phyloP scores from a whole-genome alignment of 352 stramenopile species.

The Globisporangium uncinulatum region DNA sequence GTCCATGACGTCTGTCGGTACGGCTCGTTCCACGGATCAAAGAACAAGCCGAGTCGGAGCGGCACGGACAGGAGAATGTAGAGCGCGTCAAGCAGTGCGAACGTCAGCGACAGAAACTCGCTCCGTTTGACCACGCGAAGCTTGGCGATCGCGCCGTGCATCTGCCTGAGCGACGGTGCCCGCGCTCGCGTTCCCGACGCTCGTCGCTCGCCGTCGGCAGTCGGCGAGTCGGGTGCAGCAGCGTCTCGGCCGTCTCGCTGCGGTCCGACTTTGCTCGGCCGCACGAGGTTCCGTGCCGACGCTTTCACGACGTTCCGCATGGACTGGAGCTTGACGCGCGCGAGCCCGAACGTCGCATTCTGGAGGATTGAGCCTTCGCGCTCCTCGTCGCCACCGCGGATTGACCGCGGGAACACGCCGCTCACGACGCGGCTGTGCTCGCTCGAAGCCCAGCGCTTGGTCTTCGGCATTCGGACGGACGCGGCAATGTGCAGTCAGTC shows the following conservation, averaged over 20 bases:
- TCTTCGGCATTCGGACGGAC: constrained; percentile 3
- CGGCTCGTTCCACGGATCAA: constrained; percentile 27
- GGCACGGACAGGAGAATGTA: constrained; percentile 26
- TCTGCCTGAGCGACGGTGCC: not conserved
- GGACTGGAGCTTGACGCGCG: constrained; percentile 10
- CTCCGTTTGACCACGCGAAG: not conserved
- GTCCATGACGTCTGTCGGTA: constrained; percentile 13
- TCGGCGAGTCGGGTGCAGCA: not conserved
- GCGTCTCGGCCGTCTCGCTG: not conserved
- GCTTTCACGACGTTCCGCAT: constrained; percentile 5
- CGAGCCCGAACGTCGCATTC: constrained; percentile 14
- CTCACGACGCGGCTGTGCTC: constrained; percentile 16
- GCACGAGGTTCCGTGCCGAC: constrained; percentile 4
- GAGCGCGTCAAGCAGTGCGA: constrained; percentile 22
- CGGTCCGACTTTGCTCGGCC: not conserved
- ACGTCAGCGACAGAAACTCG: not conserved
- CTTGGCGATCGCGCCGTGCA: not conserved
- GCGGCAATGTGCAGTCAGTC: too few species aligned
- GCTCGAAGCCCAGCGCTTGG: constrained; percentile 14
- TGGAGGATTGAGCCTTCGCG: constrained; percentile 11
- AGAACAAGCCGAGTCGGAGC: constrained; percentile 34
- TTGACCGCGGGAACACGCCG: constrained; percentile 14
- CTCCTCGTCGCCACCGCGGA: constrained; percentile 12
- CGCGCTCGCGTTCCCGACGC: not conserved
- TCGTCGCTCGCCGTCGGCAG: not conserved